Evolutionary conservation across 2,329 filamentous ascomycete genomes (phyloP).

Genomic region (Diaporthe ampelina): DNA sequence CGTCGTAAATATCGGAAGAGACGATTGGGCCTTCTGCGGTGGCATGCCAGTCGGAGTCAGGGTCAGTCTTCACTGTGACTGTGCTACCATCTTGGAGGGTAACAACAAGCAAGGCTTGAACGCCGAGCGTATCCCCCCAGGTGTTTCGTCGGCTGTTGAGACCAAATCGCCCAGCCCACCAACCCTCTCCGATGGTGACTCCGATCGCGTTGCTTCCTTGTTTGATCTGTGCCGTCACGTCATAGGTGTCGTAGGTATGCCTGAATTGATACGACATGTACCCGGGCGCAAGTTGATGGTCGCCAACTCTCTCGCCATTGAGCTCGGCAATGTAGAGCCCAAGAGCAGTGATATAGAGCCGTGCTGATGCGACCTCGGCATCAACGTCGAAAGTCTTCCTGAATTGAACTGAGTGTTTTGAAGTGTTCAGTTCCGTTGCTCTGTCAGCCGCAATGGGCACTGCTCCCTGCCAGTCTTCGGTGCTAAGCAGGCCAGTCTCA

Average conservation of each 20-base stretch:
- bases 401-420: slow-evolving; percentile 4
- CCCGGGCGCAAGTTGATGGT: slow-evolving; percentile 61
- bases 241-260: slow-evolving; percentile 65
- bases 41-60: slow-evolving; percentile 7
- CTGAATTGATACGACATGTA: slow-evolving; percentile 66
- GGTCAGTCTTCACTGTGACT: background rate
- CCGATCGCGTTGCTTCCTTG: slow-evolving; percentile 5
- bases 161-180: slow-evolving; percentile 8
- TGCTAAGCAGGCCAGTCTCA: background rate
- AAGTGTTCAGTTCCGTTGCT: slow-evolving; percentile 4
- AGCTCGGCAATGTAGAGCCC: slow-evolving; percentile 63
- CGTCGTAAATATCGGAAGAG: slow-evolving; percentile 12
- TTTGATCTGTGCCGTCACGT: slow-evolving; percentile 51
- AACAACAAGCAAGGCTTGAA: slow-evolving; percentile 7
- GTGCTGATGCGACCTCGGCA: slow-evolving; percentile 50
- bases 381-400: slow-evolving; percentile 42
- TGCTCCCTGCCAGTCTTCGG: slow-evolving; percentile 1
- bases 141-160: background rate
- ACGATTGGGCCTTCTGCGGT: slow-evolving; percentile 11
- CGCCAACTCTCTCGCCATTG: slow-evolving; percentile 59
- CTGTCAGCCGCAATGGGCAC: slow-evolving; percentile 16
- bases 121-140: slow-evolving; percentile 17
- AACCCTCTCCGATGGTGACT: slow-evolving; percentile 7
- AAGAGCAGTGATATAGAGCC: slow-evolving; percentile 61
- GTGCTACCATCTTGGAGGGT: slow-evolving; percentile 8